These are phyloP conservation scores for Trametes coccinea DNA, from an alignment of 768 basidiomycete genomes.

Conservation along the genomic window DNA sequence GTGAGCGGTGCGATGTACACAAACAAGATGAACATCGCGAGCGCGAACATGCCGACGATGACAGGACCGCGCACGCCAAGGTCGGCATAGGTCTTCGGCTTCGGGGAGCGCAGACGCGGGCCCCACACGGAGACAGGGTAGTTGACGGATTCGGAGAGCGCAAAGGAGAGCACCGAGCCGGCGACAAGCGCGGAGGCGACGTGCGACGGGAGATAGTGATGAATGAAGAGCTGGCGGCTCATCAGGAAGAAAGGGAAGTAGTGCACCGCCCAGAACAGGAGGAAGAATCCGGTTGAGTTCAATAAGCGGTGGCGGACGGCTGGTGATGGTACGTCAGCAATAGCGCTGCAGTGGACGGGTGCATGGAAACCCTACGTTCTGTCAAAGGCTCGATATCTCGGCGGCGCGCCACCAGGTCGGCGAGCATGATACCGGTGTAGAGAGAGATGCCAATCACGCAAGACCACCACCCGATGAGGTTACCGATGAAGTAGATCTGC, in stretches of 20 bases:
- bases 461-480: conserved; percentile 93
- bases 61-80: conserved; percentile 77
- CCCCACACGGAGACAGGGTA: conserved; percentile 84
- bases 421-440: conserved; percentile 86
- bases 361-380: conserved; percentile 60
- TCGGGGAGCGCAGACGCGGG: conserved; percentile 34
- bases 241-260: conserved; percentile 98
- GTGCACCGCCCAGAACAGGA: conserved; percentile 92
- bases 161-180: conserved; percentile 88
- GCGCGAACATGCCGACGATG: conserved; percentile 55
- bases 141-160: conserved; percentile 88
- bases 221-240: conserved; percentile 94
- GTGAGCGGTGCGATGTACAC: conserved; percentile 86
- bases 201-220: conserved; percentile 97
- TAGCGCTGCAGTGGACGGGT: too few relatives aligned
- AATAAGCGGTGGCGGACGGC: conserved; percentile 92
- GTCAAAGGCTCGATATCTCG: conserved; percentile 84
- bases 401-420: conserved; percentile 86
- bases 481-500: conserved; percentile 97
- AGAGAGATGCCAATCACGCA: conserved; percentile 85
- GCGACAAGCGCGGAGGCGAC: conserved; percentile 90
- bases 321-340: conserved; percentile 34
- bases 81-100: conserved; percentile 56
- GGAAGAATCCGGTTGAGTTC: conserved; percentile 96
- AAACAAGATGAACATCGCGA: conserved; percentile 65